Conservation (phyloP, 345 rosid genomes). For the Eucalyptus camaldulensis region DNA sequence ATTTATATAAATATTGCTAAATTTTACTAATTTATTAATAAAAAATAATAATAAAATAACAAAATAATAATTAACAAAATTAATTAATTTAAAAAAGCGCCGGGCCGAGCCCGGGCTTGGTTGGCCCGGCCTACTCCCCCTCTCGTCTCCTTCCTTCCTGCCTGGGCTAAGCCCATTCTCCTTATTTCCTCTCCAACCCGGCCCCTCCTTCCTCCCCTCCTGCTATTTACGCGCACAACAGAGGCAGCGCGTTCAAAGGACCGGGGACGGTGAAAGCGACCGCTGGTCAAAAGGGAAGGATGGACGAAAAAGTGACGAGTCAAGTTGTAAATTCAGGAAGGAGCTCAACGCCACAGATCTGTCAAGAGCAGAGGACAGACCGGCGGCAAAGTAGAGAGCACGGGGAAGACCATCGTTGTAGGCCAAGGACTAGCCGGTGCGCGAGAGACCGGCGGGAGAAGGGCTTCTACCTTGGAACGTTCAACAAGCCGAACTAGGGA, state of each 20-base stretch:
- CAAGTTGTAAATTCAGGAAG: too few species aligned
- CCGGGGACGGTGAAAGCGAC: accelerated
- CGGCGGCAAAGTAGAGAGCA: accelerated
- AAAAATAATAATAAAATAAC: too few species aligned
- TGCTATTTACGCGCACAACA: accelerated
- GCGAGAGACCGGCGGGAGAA: accelerated
- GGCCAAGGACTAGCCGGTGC: accelerated
- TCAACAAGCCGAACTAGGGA: too few species aligned
- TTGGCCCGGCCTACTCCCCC: accelerated
- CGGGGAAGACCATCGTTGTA: accelerated
- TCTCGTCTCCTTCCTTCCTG: accelerated
- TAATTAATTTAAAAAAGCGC: too few species aligned
- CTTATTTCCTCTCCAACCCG: accelerated
- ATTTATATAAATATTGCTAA: too few species aligned
- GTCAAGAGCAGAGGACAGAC: accelerated
- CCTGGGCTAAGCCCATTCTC: accelerated
- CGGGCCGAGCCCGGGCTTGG: too few species aligned
- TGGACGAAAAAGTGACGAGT: accelerated
- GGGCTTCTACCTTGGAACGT: too few species aligned
- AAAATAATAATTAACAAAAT: too few species aligned
- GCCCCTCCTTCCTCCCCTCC: too few species aligned
- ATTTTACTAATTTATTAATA: too few species aligned
- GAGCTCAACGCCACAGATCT: accelerated
- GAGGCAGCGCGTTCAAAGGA: too few species aligned
- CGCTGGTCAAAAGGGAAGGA: too few species aligned